phyloP scores from a whole-genome alignment of 2,329 filamentous ascomycete species.

The Epicoccum nigrum region DNA sequence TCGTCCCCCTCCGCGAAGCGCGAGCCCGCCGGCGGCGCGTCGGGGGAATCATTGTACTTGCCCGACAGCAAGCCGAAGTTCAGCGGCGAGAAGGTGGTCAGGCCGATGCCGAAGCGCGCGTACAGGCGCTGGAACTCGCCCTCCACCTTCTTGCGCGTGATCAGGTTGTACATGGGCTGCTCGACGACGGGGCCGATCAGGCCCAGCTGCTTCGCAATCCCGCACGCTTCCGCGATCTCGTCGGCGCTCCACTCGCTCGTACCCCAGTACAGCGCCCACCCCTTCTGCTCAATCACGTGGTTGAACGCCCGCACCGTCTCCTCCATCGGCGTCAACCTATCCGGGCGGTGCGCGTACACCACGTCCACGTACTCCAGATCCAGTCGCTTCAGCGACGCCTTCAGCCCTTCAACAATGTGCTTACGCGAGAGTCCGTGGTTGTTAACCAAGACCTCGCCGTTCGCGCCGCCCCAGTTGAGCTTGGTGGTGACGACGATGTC shows the following conservation, averaged over 20 bases:
- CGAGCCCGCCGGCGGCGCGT: constrained; percentile 64
- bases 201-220: constrained; percentile 65
- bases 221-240: constrained; percentile 65
- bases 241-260: constrained; percentile 64
- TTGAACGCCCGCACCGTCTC: constrained; percentile 75
- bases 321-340: constrained; percentile 72
- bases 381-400: constrained; percentile 64
- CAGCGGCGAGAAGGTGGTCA: constrained; percentile 62
- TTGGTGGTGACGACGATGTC: constrained; percentile 61
- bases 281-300: constrained; percentile 60
- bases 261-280: constrained; percentile 66
- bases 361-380: constrained; percentile 70
- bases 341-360: constrained; percentile 72
- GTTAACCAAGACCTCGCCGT: constrained; percentile 62
- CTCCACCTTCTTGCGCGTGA: constrained; percentile 64
- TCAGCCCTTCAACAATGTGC: constrained; percentile 71
- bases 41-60: constrained; percentile 67
- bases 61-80: constrained; percentile 64
- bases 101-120: constrained; percentile 59
- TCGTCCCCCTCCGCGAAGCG: constrained; percentile 63
- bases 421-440: constrained; percentile 72
- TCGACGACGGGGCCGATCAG: constrained; percentile 61
- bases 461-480: constrained; percentile 64
- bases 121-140: constrained; percentile 63
- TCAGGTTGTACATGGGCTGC: constrained; percentile 64